phyloP scores from a whole-genome alignment of 352 stramenopile genomes.

The Phytophthora megakarya region DNA sequence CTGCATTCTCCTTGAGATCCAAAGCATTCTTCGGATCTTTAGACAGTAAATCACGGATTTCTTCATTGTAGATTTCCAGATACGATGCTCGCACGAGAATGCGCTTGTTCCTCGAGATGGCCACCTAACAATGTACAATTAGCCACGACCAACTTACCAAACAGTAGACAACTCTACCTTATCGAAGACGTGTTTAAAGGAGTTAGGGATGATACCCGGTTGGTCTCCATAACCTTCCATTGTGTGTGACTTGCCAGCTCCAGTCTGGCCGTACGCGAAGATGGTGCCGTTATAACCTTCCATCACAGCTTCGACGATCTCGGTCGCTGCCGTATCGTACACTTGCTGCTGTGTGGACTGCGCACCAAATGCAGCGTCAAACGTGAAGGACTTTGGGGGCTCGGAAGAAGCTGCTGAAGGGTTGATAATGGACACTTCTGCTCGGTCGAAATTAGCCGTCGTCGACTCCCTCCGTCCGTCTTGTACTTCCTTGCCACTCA shows the following conservation, averaged over 20 bases:
- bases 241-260: constrained; percentile 89
- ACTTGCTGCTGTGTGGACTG: constrained; percentile 94
- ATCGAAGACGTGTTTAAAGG: constrained; percentile 92
- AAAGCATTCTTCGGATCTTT: constrained; percentile 79
- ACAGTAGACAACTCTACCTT: constrained; percentile 29
- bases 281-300: constrained; percentile 94
- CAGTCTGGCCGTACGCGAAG: constrained; percentile 91
- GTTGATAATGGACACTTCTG: constrained; percentile 91
- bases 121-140: constrained; percentile 32
- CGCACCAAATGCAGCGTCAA: constrained; percentile 96
- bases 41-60: constrained; percentile 95
- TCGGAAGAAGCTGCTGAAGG: constrained; percentile 69
- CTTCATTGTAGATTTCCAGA: constrained; percentile 98
- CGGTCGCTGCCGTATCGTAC: constrained; percentile 89
- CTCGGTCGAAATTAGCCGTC: constrained; percentile 89
- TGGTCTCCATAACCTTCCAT: constrained; percentile 87
- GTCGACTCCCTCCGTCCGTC: constrained; percentile 87
- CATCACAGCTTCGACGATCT: constrained; percentile 92
- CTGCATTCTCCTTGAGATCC: constrained; percentile 91
- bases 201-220: constrained; percentile 90
- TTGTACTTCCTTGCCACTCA: constrained; percentile 95
- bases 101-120: constrained; percentile 92
- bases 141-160: background rate
- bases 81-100: constrained; percentile 96
- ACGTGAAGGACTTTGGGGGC: constrained; percentile 95